Conservation (phyloP, 495 filamentous ascomycete genomes). For the Endocarpon pusillum region DNA sequence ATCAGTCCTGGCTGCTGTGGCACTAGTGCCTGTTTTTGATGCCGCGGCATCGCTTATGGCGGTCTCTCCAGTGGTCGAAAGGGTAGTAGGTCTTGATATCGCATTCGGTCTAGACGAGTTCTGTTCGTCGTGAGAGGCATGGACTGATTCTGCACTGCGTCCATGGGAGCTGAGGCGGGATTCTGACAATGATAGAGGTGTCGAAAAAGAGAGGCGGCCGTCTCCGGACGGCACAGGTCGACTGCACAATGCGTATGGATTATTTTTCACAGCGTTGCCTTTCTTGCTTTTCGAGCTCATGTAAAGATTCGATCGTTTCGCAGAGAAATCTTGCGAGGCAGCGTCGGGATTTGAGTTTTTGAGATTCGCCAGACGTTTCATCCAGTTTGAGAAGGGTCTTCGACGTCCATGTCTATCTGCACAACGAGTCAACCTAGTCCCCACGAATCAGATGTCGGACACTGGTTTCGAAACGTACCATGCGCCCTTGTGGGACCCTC, state of each 20-base stretch:
- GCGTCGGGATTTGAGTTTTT: slow-evolving; percentile 44
- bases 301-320: slow-evolving; percentile 29
- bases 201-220: slow-evolving; percentile 41
- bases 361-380: slow-evolving; percentile 83
- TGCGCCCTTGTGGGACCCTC: slow-evolving; percentile 45
- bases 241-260: slow-evolving; percentile 58
- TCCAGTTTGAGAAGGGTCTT: slow-evolving; percentile 77
- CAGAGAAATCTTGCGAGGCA: slow-evolving; percentile 25
- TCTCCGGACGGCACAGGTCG: slow-evolving; percentile 25
- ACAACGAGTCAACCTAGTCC: slow-evolving; percentile 8
- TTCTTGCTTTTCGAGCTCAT: slow-evolving; percentile 36
- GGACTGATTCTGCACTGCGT: slow-evolving; percentile 8
- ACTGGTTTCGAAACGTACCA: slow-evolving; percentile 31
- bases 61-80: slow-evolving; percentile 65
- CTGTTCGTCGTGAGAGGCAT: slow-evolving; percentile 7
- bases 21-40: slow-evolving; percentile 62
- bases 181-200: slow-evolving; percentile 21
- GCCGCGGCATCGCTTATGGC: slow-evolving; percentile 55
- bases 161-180: slow-evolving; percentile 22
- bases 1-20: slow-evolving; percentile 40
- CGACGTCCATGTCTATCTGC: slow-evolving; percentile 53
- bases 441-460: slow-evolving; percentile 1
- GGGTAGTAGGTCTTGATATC: slow-evolving; percentile 57
- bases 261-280: slow-evolving; percentile 49
- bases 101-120: slow-evolving; percentile 38